Evolutionary conservation across 202 grass and related monocot species (phyloP), one percentile per base, ranked within the genome.

Genomic region (Setaria italica): DNA sequence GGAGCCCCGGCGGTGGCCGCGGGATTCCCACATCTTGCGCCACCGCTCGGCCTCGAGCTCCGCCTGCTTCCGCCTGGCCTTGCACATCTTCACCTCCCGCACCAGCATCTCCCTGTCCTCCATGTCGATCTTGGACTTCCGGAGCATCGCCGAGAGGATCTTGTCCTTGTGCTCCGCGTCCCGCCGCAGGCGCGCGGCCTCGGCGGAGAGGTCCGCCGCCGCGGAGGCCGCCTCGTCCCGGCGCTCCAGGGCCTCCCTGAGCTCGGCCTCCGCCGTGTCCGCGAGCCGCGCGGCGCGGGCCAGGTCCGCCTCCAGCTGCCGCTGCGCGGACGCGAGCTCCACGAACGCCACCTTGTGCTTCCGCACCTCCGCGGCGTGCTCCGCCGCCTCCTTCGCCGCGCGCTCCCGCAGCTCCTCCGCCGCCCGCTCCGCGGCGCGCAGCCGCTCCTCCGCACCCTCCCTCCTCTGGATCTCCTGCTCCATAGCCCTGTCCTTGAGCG

Each of bases 81-180:
- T 95, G 67, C 80, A 51, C 80, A 87, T 32, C 82, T 95, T 92
- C 47, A 95, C 85, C 79, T 97, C 92, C 15, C 92, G 76, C 42
- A 95, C 81, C 76, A 95, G 68, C 95, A 89, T 85, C 76, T 92
- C 89, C 76, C 87, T 85, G 77, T 95, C 92, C 13, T 88, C 87
- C 47, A 89, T 87, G 65, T 97, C 92, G 9, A 95, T 80, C 90
- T 92, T 97, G 39, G 91, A 93, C 89, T 97, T 97, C 55, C 92
- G 89, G 79, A 95, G 80, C 92, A 97, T 88, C 19, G 95, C 92
- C 0, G 92, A 93, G 11, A 97, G 87, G 42, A 97, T 91, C 77
- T 93, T 95, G 74, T 97, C 92, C 87, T 95, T 95, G 66, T 97
- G 92, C 80, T 93, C 91, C 2, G 85, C 84, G 55, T 95, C 92